Evolutionary conservation across 768 basidiomycete species (phyloP), one percentile per base, ranked within the genome.

Genomic region (Mycena chlorophos): DNA sequence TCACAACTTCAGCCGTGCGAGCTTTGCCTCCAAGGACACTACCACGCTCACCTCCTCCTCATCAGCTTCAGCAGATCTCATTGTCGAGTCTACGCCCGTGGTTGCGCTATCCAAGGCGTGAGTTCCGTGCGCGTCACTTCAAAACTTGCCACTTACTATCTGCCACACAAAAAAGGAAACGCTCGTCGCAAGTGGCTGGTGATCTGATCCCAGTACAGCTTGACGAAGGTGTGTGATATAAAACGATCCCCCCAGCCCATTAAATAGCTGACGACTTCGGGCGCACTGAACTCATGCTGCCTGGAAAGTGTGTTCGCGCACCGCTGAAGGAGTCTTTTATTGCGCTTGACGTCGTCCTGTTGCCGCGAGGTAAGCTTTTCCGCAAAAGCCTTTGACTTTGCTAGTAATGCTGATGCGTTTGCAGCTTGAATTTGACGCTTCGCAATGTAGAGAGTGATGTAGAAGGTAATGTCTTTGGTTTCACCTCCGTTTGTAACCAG

Each of bases 201-300:
- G 5, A 61, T 57, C 3, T 31, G 28, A 13, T 68, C 62, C 74
- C 71, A 76, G 38, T 71, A 74, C 0, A 80, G 66, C 0, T 64
- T 48, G 0, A 61, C 62, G 51, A 72, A 80, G 17, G 59, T 34
- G 51, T 79, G 77, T 0, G 75, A 79, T 16, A 61, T 49, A 27
- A 65, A 75, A 0, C 55, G 43, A 45, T 78, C 77, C 0, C 71
- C 72, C 74, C 73, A 77, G 2, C 74, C 76, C 74, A 76, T 78
- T 0, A 79, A 40, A 42, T 76, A 74, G 6, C 64, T 65, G 0
- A 77, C 65, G 1, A 76, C 68, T 55, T 74, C 73, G 0, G n/a
- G n/a, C n/a, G n/a, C n/a, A n/a, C n/a, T n/a, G n/a, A n/a, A n/a
- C n/a, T n/a, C n/a, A n/a, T n/a, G n/a, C n/a, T n/a, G n/a, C n/a